These are phyloP conservation scores for Poronia punctata DNA, from an alignment of 495 filamentous ascomycete species.

Conservation along the genomic window DNA sequence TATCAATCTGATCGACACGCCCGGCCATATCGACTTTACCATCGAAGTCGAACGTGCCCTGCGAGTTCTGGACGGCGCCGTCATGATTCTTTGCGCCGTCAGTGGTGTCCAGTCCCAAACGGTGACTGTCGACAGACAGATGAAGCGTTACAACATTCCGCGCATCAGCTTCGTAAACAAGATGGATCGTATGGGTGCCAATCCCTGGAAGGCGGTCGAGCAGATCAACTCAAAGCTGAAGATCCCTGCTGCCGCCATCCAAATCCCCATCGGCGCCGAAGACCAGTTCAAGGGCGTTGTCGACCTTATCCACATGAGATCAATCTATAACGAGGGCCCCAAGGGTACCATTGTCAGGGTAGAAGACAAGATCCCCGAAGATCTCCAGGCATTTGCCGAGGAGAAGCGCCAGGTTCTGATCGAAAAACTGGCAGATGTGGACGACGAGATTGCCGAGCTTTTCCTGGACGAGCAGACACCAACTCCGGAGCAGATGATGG, in stretches of 20 bases:
- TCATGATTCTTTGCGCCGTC: constrained; percentile 98
- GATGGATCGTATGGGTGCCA: constrained; percentile 99
- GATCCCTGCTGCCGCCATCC: constrained; percentile 85
- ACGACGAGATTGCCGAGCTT: constrained; percentile 95
- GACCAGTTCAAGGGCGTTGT: constrained; percentile 92
- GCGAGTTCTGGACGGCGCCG: constrained; percentile 91
- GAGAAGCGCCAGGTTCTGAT: constrained; percentile 81
- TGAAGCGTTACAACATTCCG: constrained; percentile 96
- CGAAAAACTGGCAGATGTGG: constrained; percentile 93
- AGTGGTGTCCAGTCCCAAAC: constrained; percentile 97
- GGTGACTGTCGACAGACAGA: constrained; percentile 96
- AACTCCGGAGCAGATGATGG: constrained; percentile 71
- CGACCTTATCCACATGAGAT: constrained; percentile 85
- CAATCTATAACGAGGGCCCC: constrained; percentile 82
- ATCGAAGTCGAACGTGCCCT: constrained; percentile 98
- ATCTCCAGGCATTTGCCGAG: constrained; percentile 63
- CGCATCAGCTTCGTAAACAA: constrained; percentile 97
- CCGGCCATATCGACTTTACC: constrained; percentile 98
- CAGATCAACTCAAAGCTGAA: constrained; percentile 95
- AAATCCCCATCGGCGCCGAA: constrained; percentile 91
- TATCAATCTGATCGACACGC: constrained; percentile 97
- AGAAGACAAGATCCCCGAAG: constrained; percentile 72
- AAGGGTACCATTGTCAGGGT: constrained; percentile 64
- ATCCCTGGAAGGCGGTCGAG: constrained; percentile 95
- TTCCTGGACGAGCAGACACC: constrained; percentile 84